A percentile compares a stretch with the other conserved stretches of the same genome.
phyloP scores from a whole-genome alignment of 495 filamentous ascomycete species.

The Polyplosphaeria fusca region DNA sequence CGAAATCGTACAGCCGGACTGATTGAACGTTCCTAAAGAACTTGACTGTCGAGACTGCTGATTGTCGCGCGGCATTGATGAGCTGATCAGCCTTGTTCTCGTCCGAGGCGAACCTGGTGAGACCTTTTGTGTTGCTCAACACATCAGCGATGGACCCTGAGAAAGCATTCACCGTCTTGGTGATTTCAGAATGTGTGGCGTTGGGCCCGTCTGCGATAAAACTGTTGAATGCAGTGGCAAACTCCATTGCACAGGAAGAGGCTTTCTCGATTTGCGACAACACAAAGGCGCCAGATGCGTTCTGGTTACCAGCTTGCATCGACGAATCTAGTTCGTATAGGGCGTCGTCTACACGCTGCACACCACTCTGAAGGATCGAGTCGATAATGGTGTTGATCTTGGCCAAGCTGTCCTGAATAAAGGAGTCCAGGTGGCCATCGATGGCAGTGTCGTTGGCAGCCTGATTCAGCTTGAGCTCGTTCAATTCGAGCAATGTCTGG shows the following conservation, averaged over 20 bases:
- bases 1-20: constrained; percentile 86
- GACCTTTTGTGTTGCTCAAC: constrained; percentile 90
- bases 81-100: constrained; percentile 89
- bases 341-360: constrained; percentile 92
- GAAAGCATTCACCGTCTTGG: constrained; percentile 87
- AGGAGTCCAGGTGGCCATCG: constrained; percentile 84
- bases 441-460: constrained; percentile 76
- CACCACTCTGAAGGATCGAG: constrained; percentile 88
- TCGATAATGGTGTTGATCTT: constrained; percentile 98
- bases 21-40: constrained; percentile 95
- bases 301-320: constrained; percentile 98
- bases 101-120: constrained; percentile 89
- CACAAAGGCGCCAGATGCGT: constrained; percentile 91
- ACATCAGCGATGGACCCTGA: constrained; percentile 89
- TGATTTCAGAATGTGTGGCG: constrained; percentile 84
- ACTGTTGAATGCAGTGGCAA: constrained; percentile 95
- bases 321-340: constrained; percentile 94
- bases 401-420: constrained; percentile 76
- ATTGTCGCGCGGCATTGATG: constrained; percentile 73
- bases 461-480: constrained; percentile 66
- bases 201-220: constrained; percentile 96
- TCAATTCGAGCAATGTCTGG: constrained; percentile 83
- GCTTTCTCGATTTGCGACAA: constrained; percentile 97
- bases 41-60: constrained; percentile 82
- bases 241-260: constrained; percentile 88